These are phyloP conservation scores for Hypoxylon intermedium DNA, from an alignment of 495 filamentous ascomycete genomes.

Conservation along the genomic window DNA sequence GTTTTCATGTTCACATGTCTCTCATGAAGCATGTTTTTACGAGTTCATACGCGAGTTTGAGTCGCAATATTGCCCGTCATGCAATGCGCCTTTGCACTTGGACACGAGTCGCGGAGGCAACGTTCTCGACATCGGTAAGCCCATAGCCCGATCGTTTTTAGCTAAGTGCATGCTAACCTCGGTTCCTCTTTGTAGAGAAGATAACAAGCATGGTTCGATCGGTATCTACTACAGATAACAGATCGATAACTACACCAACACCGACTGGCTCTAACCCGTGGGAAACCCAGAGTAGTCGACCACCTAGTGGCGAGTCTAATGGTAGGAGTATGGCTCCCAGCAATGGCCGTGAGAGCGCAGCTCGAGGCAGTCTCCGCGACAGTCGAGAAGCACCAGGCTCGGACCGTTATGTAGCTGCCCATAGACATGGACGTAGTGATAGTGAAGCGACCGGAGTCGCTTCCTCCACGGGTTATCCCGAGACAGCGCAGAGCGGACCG, in stretches of 20 bases:
- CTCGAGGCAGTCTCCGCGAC: conserved; percentile 55
- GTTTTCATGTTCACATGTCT: conserved; percentile 94
- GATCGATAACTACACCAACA: conserved; percentile 58
- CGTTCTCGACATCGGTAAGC: conserved; percentile 88
- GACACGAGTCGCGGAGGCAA: conserved; percentile 96
- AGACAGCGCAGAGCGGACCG: conserved; percentile 63
- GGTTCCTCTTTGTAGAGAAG: conserved; percentile 70
- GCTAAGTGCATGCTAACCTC: conserved; percentile 21
- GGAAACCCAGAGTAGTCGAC: conserved; percentile 57
- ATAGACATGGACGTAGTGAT: conserved; percentile 75
- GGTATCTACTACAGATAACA: conserved; percentile 71
- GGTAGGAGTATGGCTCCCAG: conserved; percentile 44
- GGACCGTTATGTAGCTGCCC: conserved; percentile 67
- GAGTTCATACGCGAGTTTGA: conserved; percentile 97
- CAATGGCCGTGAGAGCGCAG: conserved; percentile 42
- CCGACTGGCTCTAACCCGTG: conserved; percentile 58
- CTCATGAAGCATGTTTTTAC: conserved; percentile 98
- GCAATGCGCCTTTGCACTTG: conserved; percentile 88
- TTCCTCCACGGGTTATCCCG: conserved; percentile 78
- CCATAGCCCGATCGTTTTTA: conserved; percentile 12
- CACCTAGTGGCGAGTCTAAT: conserved; percentile 58
- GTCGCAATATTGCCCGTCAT: conserved; percentile 92
- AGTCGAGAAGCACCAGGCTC: conserved; percentile 64
- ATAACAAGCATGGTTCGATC: conserved; percentile 93
- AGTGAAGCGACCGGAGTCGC: conserved; percentile 74